A percentile compares a stretch with the other conserved stretches of the same genome.
phyloP scores from a whole-genome alignment of 2,329 filamentous ascomycete genomes.

The Monosporascus sp. region DNA sequence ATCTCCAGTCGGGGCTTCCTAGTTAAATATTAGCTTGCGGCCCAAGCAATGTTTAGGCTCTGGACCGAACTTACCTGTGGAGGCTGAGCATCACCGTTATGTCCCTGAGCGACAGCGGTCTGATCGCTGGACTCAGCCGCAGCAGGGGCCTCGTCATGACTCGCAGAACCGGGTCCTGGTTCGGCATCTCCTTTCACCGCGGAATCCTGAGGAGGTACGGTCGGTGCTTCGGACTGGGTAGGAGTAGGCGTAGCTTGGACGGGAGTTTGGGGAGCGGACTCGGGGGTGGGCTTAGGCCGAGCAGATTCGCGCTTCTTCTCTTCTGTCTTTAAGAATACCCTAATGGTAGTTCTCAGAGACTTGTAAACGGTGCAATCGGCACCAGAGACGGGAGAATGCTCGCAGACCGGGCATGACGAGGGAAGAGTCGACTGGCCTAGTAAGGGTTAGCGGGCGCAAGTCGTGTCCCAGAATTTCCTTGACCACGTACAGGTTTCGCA shows the following conservation, averaged over 20 bases:
- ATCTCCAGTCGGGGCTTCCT: slow-evolving; percentile 7
- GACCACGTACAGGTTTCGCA: slow-evolving; percentile 74
- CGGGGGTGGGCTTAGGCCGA: slow-evolving; percentile 41
- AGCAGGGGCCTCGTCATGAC: background rate
- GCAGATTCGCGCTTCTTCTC: slow-evolving; percentile 80
- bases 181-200: slow-evolving; percentile 7
- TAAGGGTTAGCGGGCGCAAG: slow-evolving; percentile 10
- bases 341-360: slow-evolving; percentile 84
- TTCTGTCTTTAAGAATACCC: slow-evolving; percentile 83
- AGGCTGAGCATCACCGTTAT: slow-evolving; percentile 10
- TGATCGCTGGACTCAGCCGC: slow-evolving; percentile 1
- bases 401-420: slow-evolving; percentile 84
- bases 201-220: slow-evolving; percentile 9
- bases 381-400: slow-evolving; percentile 80
- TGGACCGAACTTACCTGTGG: slow-evolving; percentile 7
- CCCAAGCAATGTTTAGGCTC: background rate
- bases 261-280: slow-evolving; percentile 35
- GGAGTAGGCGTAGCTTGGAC: slow-evolving; percentile 35
- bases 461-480: slow-evolving; percentile 4
- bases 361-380: slow-evolving; percentile 88
- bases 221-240: slow-evolving; percentile 22
- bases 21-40: slow-evolving; percentile 3
- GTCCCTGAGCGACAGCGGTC: background rate
- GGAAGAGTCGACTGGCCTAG: slow-evolving; percentile 71
- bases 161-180: slow-evolving; percentile 2